Percentiles rank a stretch among this genome's conserved stretches.
phyloP scores from a whole-genome alignment of 805 yeast species.

The Yamadazyma kitorensis region DNA sequence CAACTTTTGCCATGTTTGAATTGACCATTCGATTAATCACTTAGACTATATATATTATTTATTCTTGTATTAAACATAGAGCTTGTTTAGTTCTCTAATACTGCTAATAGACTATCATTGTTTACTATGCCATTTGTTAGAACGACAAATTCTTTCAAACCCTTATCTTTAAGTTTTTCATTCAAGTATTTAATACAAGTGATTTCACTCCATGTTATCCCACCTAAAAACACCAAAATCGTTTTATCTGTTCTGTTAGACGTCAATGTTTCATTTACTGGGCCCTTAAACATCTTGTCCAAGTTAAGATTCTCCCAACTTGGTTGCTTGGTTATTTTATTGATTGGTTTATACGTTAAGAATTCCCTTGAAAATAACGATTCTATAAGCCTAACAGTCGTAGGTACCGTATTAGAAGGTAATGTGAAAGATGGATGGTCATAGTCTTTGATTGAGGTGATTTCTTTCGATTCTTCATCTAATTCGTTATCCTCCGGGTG shows the following conservation, averaged over 20 bases:
- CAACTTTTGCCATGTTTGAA: constrained; percentile 93
- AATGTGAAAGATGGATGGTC: constrained; percentile 59
- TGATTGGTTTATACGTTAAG: constrained; percentile 38
- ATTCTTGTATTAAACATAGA: no score
- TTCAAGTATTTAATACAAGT: constrained; percentile 68
- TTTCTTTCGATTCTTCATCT: constrained; percentile 9
- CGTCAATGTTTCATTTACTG: constrained; percentile 35
- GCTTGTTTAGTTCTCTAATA: no score
- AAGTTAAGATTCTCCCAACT: constrained; percentile 45
- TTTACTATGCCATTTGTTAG: constrained; percentile 43
- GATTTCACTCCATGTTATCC: constrained; percentile 81
- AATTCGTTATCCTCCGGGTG: constrained; percentile 39
- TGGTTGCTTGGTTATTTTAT: constrained; percentile 33
- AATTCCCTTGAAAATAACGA: constrained; percentile 58
- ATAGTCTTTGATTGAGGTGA: constrained; percentile 23
- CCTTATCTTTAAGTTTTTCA: constrained; percentile 29
- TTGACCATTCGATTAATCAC: constrained; percentile 68
- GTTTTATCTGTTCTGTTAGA: constrained; percentile 17
- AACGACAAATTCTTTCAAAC: constrained; percentile 32
- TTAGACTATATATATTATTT: constrained; percentile 15
- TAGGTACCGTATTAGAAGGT: constrained; percentile 77
- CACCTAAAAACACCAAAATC: constrained; percentile 70
- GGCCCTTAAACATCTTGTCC: constrained; percentile 41
- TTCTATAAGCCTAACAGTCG: constrained; percentile 67
- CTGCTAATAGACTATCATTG: no score